Conservation (phyloP, 78 protist genomes). For the Paratrimastix pyriformis region DNA sequence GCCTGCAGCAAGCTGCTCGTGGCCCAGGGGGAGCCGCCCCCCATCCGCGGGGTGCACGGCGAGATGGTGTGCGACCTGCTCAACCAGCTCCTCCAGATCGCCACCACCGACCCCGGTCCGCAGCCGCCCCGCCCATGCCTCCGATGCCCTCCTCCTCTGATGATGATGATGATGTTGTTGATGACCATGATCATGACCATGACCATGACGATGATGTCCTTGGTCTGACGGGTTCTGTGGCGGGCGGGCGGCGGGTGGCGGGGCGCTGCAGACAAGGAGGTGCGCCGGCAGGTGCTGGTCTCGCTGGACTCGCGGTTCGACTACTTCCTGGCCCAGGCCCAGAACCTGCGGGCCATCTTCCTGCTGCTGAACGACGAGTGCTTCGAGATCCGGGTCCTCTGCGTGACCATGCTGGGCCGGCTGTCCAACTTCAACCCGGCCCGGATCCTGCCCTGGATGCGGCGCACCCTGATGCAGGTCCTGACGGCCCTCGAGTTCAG, state of each 20-base stretch:
- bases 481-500: slow-evolving; percentile 65
- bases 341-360: slow-evolving; percentile 50
- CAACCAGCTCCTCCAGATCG: slow-evolving; percentile 48
- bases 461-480: slow-evolving; percentile 72
- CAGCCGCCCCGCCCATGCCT: neutral
- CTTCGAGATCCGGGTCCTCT: slow-evolving; percentile 63
- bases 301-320: slow-evolving; percentile 31
- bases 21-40: slow-evolving; percentile 6
- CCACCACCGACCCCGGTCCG: slow-evolving; percentile 56
- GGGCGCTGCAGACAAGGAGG: too few relatives aligned
- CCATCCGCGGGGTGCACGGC: slow-evolving; percentile 41
- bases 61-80: slow-evolving; percentile 53
- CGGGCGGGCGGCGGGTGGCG: too few relatives aligned
- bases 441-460: slow-evolving; percentile 75
- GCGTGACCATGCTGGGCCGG: slow-evolving; percentile 67
- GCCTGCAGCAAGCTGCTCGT: slow-evolving; percentile 41
- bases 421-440: slow-evolving; percentile 84
- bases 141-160: neutral
- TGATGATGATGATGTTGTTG: too few relatives aligned
- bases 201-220: too few relatives aligned
- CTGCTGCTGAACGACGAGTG: slow-evolving; percentile 60
- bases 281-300: too few relatives aligned
- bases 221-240: too few relatives aligned
- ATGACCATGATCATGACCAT: too few relatives aligned
- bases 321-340: slow-evolving; percentile 59